Evolutionary conservation across 1,139 yeast species (phyloP).

Genomic region (Trichomonascaceae sp.): DNA sequence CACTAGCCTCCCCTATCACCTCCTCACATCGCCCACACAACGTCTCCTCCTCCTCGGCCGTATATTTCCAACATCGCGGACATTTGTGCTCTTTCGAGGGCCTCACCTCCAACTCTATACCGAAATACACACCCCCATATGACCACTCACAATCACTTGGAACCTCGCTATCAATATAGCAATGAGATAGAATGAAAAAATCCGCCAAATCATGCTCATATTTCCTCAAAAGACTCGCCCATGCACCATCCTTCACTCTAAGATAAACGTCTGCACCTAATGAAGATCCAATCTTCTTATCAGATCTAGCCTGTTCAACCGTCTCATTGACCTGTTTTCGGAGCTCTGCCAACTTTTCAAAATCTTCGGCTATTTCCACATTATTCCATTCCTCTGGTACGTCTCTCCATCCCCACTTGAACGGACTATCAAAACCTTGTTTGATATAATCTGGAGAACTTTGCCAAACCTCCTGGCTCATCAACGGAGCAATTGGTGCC

Average conservation of each 20-base stretch:
- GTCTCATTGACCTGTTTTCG: conserved; percentile 46
- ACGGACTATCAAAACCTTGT: conserved; percentile 43
- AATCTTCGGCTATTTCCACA: conserved; percentile 29
- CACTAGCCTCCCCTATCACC: conserved; percentile 27
- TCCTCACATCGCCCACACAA: conserved; percentile 66
- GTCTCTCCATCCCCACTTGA: conserved; percentile 40
- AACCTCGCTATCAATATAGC: conserved; percentile 32
- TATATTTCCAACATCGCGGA: conserved; percentile 90
- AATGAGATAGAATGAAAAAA: conserved; percentile 61
- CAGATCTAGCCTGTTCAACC: conserved; percentile 44
- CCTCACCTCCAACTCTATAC: conserved; percentile 36
- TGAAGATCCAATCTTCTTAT: conserved; percentile 53
- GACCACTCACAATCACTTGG: conserved; percentile 28
- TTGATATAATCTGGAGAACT: conserved; percentile 39
- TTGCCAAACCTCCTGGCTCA: conserved; percentile 87
- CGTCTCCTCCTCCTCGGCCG: conserved; percentile 44
- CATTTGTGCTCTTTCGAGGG: conserved; percentile 56
- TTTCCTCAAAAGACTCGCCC: conserved; percentile 22
- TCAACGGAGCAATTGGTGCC: conserved; percentile 75
- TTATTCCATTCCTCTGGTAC: conserved; percentile 39
- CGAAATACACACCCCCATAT: conserved; percentile 26
- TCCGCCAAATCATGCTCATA: conserved; percentile 38
- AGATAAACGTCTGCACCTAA: conserved; percentile 53
- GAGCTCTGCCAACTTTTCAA: conserved; percentile 39
- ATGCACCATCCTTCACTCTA: conserved; percentile 20